A percentile compares a stretch with the other conserved stretches of the same genome.
These are phyloP conservation scores for Pochonia chlamydosporia DNA, from an alignment of 2,329 filamentous ascomycete genomes.

Conservation along the genomic window DNA sequence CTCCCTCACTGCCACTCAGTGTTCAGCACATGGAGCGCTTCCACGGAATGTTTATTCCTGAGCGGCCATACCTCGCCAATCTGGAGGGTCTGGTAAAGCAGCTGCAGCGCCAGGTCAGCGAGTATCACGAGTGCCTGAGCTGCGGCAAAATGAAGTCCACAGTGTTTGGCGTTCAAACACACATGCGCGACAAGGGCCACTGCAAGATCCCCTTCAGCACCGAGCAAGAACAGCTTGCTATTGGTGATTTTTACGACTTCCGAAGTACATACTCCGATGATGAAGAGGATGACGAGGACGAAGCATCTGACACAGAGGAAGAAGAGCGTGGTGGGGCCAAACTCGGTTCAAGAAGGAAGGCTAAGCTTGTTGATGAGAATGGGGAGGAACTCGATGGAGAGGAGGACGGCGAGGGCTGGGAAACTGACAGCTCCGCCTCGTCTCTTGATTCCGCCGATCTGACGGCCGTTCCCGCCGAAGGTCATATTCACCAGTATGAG, in stretches of 20 bases:
- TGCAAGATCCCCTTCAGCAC: conserved; percentile 92
- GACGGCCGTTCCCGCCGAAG: conserved; percentile 70
- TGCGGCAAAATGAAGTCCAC: conserved; percentile 81
- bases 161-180: conserved; percentile 77
- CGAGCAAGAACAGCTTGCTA: conserved; percentile 85
- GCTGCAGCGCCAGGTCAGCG: conserved; percentile 72
- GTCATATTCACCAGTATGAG: conserved; percentile 64
- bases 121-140: conserved; percentile 78
- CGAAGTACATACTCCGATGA: conserved; percentile 88
- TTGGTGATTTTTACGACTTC: conserved; percentile 97
- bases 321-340: conserved; percentile 59
- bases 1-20: conserved; percentile 69
- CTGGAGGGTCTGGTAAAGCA: conserved; percentile 74
- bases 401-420: conserved; percentile 74
- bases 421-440: conserved; percentile 88
- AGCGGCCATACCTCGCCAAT: conserved; percentile 77
- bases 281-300: conserved; percentile 55
- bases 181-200: conserved; percentile 95
- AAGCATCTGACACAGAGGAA: conserved; percentile 34
- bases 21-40: conserved; percentile 84
- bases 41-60: conserved; percentile 95
- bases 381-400: conserved; percentile 46
- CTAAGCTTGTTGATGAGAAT: conserved; percentile 45
- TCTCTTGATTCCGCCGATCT: conserved; percentile 83
- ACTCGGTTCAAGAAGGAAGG: conserved; percentile 54